A percentile compares a stretch with the other conserved stretches of the same genome.
phyloP scores from a whole-genome alignment of 345 rosid genomes.

The Trapa incisa region DNA sequence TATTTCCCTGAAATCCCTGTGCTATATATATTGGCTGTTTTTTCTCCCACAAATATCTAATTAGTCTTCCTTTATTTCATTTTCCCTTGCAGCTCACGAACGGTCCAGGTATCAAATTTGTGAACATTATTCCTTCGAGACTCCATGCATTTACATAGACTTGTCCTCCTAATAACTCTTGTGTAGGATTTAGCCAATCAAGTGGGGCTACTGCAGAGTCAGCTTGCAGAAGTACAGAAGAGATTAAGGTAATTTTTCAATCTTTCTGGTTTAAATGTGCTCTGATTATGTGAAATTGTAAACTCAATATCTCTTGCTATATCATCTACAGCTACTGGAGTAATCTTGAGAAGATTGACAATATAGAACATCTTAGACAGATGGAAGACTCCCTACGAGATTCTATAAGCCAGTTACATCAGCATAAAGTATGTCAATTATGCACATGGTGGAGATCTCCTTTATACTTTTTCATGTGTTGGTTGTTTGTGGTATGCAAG shows the following conservation, averaged over 20 bases:
- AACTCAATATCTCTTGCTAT: neutral
- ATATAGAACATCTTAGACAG: conserved; percentile 45
- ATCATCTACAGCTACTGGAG: conserved; percentile 50
- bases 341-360: conserved; percentile 54
- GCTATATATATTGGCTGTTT: neutral
- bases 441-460: neutral
- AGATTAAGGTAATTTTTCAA: conserved; percentile 56
- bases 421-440: conserved; percentile 37
- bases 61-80: conserved; percentile 4
- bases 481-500: neutral
- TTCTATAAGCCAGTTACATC: conserved; percentile 38
- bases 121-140: no score
- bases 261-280: neutral
- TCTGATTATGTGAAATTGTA: conserved; percentile 4
- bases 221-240: conserved; percentile 52
- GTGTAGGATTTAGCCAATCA: conserved; percentile 56
- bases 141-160: neutral
- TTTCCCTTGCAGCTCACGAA: conserved; percentile 43
- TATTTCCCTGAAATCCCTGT: conserved; percentile 2
- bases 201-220: conserved; percentile 42
- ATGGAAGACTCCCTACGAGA: conserved; percentile 70
- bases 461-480: neutral
- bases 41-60: conserved; percentile 15
- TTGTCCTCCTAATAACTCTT: conserved; percentile 11
- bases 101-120: conserved; percentile 43